A percentile compares a stretch with the other conserved stretches of the same genome.
These are phyloP conservation scores for Xerocomellus chrysenteron DNA, from an alignment of 768 basidiomycete genomes.

Conservation along the genomic window DNA sequence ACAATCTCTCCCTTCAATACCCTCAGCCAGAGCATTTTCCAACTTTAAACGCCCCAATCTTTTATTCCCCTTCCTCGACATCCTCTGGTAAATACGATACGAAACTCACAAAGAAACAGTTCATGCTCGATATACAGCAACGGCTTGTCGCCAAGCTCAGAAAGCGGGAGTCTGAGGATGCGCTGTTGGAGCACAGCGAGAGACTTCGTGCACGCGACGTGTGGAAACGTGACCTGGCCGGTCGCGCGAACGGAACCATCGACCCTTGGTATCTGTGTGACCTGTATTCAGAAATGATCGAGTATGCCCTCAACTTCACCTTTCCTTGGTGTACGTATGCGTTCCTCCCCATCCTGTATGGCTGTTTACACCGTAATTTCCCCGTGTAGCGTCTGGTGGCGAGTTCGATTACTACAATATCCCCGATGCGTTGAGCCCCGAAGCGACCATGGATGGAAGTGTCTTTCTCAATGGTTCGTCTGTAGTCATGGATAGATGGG, in stretches of 20 bases:
- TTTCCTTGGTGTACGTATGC: conserved; percentile 51
- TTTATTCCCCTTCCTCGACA: fast-evolving
- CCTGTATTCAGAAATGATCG: conserved; percentile 58
- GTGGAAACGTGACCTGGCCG: conserved; percentile 48
- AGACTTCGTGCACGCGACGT: conserved; percentile 19
- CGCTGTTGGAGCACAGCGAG: conserved; percentile 18
- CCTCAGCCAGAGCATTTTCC: conserved; percentile 59
- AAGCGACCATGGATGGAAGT: conserved; percentile 44
- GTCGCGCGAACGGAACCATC: conserved; percentile 54
- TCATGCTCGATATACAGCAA: conserved; percentile 12
- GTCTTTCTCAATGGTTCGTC: conserved; percentile 56
- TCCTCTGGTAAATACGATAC: neutral
- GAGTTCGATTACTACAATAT: conserved; percentile 49
- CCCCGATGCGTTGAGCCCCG: conserved; percentile 43
- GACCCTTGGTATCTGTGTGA: conserved; percentile 64
- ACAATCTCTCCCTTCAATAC: conserved; percentile 65
- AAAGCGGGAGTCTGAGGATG: conserved; percentile 4
- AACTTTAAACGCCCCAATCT: conserved; percentile 3
- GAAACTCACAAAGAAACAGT: conserved; percentile 5
- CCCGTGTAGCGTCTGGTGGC: conserved; percentile 18
- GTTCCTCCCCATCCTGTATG: too few relatives aligned
- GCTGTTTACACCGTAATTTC: neutral
- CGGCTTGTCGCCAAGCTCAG: conserved; percentile 4
- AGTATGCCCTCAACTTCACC: conserved; percentile 71
- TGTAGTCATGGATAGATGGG: conserved; percentile 47